Base-by-base conservation (phyloP, 1,284 basidiomycete species). In the Macrocystidia cucumis region DNA sequence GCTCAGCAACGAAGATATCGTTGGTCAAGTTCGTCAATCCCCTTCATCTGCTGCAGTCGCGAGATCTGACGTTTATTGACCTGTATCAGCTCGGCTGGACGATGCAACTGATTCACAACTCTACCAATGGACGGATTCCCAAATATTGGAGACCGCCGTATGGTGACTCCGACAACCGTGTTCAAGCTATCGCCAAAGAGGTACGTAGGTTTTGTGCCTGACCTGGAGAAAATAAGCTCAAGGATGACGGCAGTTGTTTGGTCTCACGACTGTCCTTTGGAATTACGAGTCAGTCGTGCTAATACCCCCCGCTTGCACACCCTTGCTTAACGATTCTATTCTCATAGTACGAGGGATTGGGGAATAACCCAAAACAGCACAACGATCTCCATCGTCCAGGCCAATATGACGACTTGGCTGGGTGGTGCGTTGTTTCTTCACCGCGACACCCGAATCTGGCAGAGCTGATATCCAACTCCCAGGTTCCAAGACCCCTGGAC, bases 101-200 rank as follows among this genome's bases (percentile, higher is more conserved):
- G 1, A 78, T 86, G 66, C 69, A 83, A 57, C 64, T 91, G 46
- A 86, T 93, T 44, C 75, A 82, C 50, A 80, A 91, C 51, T 78
- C 79, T 2, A 87, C 85, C 5, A 83, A 79, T 37, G 85, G 84
- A 5, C 72, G 74, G 9, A 49, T 87, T 4, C 78, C 85, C 9
- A 68, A 66, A 38, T 85, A 70, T 61, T 88, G 81, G 83, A 65
- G 86, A 18, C 86, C 86, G 2, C 82, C 86, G 12, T 86, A 74
- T 49, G 85, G 86, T 29, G 87, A 90, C 52, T 68, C 69, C 16
- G 88, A 91, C 50, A 68, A 66, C 50, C 71, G 87, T 27, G 80
- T 89, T 21, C 62, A 69, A 16, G 74, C 85, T 5, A 82, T 90
- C 45, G 87, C 86, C 7, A 64, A 67, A 50, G 72, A 81, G 51